phyloP scores from a whole-genome alignment of 345 rosid species.

The Passiflora organensis region DNA sequence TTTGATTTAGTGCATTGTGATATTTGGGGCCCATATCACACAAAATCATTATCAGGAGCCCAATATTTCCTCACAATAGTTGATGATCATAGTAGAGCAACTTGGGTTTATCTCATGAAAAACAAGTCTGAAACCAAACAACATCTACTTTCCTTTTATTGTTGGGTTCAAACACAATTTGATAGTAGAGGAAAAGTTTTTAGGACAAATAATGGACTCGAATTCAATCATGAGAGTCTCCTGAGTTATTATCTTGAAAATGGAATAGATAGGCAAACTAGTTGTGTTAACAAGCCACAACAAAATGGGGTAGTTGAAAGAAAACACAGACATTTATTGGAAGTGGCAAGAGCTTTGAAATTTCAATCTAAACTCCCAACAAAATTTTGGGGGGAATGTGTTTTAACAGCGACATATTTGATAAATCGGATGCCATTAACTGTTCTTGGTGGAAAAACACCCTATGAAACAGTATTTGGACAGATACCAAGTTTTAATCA shows the following conservation, averaged over 20 bases:
- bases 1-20: too few relatives aligned
- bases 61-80: too few relatives aligned
- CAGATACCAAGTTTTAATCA: neutral
- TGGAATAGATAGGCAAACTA: neutral
- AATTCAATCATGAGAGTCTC: neutral
- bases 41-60: too few relatives aligned
- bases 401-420: neutral
- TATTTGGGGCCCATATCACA: too few relatives aligned
- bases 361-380: neutral
- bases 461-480: neutral
- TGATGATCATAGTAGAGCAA: too few relatives aligned
- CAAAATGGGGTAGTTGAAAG: neutral
- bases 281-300: neutral
- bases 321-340: neutral
- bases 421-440: neutral
- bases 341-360: neutral
- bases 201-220: neutral
- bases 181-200: neutral
- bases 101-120: too few relatives aligned
- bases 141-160: too few relatives aligned
- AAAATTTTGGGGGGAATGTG: neutral
- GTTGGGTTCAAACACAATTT: neutral
- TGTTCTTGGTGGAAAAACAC: neutral
- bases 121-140: too few relatives aligned
- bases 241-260: neutral